Base-by-base conservation (phyloP, 176 grass and related monocot species). In the Carex cristatella region DNA sequence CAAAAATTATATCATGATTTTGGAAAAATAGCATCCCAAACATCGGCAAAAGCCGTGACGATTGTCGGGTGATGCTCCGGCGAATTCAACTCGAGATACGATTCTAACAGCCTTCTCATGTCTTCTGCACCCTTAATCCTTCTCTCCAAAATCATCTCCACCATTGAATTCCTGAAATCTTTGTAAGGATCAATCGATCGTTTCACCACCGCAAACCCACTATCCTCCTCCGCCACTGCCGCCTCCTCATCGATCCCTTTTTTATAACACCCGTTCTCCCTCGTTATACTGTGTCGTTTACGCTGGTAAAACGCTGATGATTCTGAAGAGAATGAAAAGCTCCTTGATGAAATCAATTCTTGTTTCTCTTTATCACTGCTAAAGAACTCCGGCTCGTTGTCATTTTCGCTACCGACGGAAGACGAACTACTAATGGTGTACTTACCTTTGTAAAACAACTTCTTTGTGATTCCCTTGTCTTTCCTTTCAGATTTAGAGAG, bases 311-410 rank as follows among this genome's bases (percentile, higher is more conserved):
- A 94, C 75, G 89, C 94, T 8, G 90, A 89, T 4, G 94, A 94
- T 84, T 92, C 92, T 27, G 94, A 97, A 51, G 92, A 92, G 87
- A 97, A 94, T n/a, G 92, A 92, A 83, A 97, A 94, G 81, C 87
- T 92, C n/a, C 85, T 81, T 0, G 92, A 92, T 14, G 94, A 97
- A 85, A 97, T 90, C 68, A 94, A 88, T 69, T 94, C 85, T 67
- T 86, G 30, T 44, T 85, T 82, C 23, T 97, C 91, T 5, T 81
- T 88, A 30, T 88, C 81, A 53, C 86, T 84, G 46, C 69, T 79
- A 60, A 65, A 88, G 69, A 79, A 65, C 30, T 72, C 70, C 18
- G 59, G 56, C 13, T 87, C 91, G 69, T 97, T 61, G 71, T 90
- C 87, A 14, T 72, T 60, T 42, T 55, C 80, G 86, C 54, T 64